These are phyloP conservation scores for Pyricularia grisea DNA, from an alignment of 2,329 filamentous ascomycete genomes.

Conservation along the genomic window DNA sequence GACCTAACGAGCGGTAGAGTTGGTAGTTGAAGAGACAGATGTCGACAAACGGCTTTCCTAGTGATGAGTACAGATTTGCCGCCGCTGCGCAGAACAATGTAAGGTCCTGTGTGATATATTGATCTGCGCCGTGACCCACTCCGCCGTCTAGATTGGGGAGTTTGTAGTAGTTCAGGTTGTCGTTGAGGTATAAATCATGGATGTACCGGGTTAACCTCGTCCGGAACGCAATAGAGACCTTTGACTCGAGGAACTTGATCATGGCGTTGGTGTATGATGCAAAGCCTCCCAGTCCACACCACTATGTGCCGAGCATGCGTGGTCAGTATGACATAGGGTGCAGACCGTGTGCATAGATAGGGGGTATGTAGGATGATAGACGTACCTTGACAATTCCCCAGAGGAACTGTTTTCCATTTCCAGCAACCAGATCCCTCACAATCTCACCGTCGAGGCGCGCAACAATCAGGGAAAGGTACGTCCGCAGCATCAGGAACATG, in stretches of 20 bases:
- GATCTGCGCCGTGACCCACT: conserved; percentile 83
- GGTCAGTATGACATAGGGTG: conserved; percentile 8
- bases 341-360: background rate
- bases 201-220: conserved; percentile 93
- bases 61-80: conserved; percentile 85
- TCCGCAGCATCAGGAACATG: conserved; percentile 80
- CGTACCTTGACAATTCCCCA: conserved; percentile 74
- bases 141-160: conserved; percentile 87
- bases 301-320: conserved; percentile 31
- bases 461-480: conserved; percentile 88
- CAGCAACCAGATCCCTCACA: conserved; percentile 90
- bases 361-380: background rate
- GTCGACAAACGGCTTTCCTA: conserved; percentile 98
- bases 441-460: conserved; percentile 92
- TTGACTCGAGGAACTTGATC: conserved; percentile 97
- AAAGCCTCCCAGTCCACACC: conserved; percentile 87
- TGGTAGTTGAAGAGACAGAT: conserved; percentile 98
- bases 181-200: conserved; percentile 91
- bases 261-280: conserved; percentile 97
- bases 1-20: conserved; percentile 82
- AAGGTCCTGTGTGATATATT: conserved; percentile 95
- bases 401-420: conserved; percentile 79
- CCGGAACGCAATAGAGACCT: conserved; percentile 96
- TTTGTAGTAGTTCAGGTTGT: conserved; percentile 95
- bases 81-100: conserved; percentile 92